Conservation (phyloP, 2,329 filamentous ascomycete species). For the Ophiostoma himal-ulmi region DNA sequence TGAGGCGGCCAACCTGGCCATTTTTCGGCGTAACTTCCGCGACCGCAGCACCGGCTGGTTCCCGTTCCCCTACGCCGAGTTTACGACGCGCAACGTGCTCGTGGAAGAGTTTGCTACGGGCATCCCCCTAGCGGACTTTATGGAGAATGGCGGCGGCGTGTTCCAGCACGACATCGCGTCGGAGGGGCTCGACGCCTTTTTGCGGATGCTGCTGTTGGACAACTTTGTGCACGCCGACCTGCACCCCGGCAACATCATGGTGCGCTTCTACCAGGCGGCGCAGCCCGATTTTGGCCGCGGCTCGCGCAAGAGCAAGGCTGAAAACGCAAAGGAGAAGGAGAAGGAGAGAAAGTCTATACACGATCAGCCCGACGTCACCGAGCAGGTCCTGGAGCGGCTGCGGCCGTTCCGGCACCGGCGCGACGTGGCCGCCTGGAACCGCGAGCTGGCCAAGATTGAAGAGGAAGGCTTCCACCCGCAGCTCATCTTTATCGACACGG, state of each 20-base stretch:
- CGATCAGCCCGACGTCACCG: constrained; percentile 65
- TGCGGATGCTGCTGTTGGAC: constrained; percentile 93
- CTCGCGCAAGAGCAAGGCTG: constrained; percentile 17
- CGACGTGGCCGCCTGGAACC: constrained; percentile 64
- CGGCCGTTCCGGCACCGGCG: constrained; percentile 61
- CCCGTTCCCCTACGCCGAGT: constrained; percentile 86
- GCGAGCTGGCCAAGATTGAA: constrained; percentile 70
- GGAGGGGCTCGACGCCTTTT: constrained; percentile 89
- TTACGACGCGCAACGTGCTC: constrained; percentile 84
- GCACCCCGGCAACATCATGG: constrained; percentile 98
- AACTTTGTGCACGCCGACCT: constrained; percentile 97
- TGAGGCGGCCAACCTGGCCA: constrained; percentile 81
- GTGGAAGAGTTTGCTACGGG: constrained; percentile 96
- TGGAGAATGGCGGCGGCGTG: constrained; percentile 83
- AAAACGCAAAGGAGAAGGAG: not conserved
- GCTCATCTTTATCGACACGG: constrained; percentile 95
- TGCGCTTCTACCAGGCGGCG: constrained; percentile 87
- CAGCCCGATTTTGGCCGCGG: constrained; percentile 53
- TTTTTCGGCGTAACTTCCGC: constrained; percentile 87
- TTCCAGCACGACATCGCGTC: constrained; percentile 94
- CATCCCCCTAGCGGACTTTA: constrained; percentile 82
- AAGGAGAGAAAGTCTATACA: constrained; percentile 25
- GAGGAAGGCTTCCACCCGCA: constrained; percentile 86
- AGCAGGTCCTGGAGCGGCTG: constrained; percentile 75
- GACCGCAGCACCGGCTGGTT: constrained; percentile 92